A percentile compares a stretch with the other conserved stretches of the same genome.
Conservation (phyloP, 2,329 filamentous ascomycete genomes). For the Colletotrichum truncatum region DNA sequence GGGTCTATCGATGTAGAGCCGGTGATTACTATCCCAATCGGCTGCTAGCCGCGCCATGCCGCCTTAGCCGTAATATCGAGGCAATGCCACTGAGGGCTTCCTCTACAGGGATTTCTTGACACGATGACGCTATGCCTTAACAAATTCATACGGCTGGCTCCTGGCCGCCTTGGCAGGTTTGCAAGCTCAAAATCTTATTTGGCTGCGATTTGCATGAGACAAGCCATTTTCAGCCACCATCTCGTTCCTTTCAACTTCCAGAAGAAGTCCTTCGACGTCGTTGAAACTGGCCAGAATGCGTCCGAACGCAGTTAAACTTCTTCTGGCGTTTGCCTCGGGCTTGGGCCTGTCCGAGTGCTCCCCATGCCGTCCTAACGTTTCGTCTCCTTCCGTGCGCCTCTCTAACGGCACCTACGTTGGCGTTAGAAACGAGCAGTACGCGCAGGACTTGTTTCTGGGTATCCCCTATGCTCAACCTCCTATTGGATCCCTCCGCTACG, state of each 20-base stretch:
- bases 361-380: conserved; percentile 1
- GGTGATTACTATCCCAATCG: conserved; percentile 1
- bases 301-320: conserved; percentile 13
- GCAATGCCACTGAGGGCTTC: neutral
- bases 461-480: conserved; percentile 73
- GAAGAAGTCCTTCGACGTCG: neutral
- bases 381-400: conserved; percentile 20
- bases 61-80: neutral
- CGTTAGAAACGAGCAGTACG: conserved; percentile 45
- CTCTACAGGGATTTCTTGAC: neutral
- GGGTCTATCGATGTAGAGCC: neutral
- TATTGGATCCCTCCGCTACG: conserved; percentile 64
- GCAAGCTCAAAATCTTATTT: neutral
- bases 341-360: conserved; percentile 15
- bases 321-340: conserved; percentile 16
- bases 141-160: neutral
- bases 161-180: neutral
- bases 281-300: conserved; percentile 20
- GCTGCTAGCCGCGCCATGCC: neutral
- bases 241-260: neutral
- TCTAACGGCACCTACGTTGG: conserved; percentile 49
- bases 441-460: conserved; percentile 67
- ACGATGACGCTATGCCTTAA: neutral
- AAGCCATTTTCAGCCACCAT: neutral
- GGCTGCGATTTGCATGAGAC: neutral